Evolutionary conservation across 768 basidiomycete genomes (phyloP), one percentile per base, ranked within the genome.

Genomic region (Lactarius quietus): DNA sequence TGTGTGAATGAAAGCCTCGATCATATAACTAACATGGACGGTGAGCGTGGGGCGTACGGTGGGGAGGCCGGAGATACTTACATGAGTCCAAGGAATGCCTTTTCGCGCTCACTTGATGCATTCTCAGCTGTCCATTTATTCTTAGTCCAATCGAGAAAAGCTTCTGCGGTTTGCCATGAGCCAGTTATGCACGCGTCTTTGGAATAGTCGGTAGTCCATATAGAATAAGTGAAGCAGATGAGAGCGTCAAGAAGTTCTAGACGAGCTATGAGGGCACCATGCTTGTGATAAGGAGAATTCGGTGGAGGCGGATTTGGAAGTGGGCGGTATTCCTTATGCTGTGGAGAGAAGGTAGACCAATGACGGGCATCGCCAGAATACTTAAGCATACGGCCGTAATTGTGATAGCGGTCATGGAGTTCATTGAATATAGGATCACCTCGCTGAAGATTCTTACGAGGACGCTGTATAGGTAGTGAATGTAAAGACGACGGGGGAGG

Each of bases 281-380:
- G 82, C 73, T 87, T 88, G 74, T 91, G 87, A 74, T 93, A 93
- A 41, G 83, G 77, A 0, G 90, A 90, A 67, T 82, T 82, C 14
- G 83, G 81, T 6, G 82, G 79, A 7, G 89, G 89, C 3, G 91
- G 88, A 68, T 84, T 79, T 6, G 78, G 74, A 15, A 92, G 78
- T 8, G 88, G 83, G 20, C 82, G 80, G 74, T 85, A 88, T 70
- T 87, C 85, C 72, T 82, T 83, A 75, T 87, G 84, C 3, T 81
- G 80, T 6, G 85, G 79, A 31, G 86, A 82, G 72, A 84, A 90
- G 41, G 88, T 86, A 20, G 90, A 88, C 84, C 84, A 86, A 70
- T 90, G 86, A 41, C 91, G 86, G 53, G 86, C 83, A 72, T 92
- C 89, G 29, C 91, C 90, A 1, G 91, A 92, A 73, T 90, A 92